Evolutionary conservation across 306 rosid genomes (phyloP).

Genomic region (Lagenaria siceraria): DNA sequence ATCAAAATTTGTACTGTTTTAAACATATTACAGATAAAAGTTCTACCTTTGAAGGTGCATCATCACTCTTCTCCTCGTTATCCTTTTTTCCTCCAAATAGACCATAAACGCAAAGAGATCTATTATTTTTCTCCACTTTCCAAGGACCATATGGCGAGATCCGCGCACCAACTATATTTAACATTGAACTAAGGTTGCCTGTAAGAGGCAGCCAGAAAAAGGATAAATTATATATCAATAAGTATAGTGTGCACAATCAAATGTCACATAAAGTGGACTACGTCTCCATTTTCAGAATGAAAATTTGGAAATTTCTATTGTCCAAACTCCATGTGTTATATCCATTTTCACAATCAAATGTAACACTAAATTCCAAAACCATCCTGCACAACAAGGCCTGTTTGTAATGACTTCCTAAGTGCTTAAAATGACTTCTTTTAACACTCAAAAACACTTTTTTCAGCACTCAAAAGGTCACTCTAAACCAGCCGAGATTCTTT

Average conservation of each 20-base stretch:
- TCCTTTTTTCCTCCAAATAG: constrained; percentile 74
- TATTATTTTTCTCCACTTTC: constrained; percentile 18
- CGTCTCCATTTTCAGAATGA: background rate
- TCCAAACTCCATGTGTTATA: background rate
- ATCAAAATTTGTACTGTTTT: constrained; percentile 9
- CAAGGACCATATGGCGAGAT: constrained; percentile 15
- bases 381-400: background rate
- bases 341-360: too few relatives aligned
- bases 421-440: too few relatives aligned
- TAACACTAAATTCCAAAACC: background rate
- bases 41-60: constrained; percentile 51
- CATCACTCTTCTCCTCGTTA: constrained; percentile 40
- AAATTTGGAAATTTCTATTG: background rate
- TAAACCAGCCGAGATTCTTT: too few relatives aligned
- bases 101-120: constrained; percentile 33
- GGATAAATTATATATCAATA: background rate
- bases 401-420: background rate
- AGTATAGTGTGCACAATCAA: background rate
- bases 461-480: background rate
- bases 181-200: constrained; percentile 37
- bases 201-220: constrained; percentile 1
- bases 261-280: background rate
- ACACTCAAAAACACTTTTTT: background rate
- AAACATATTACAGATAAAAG: background rate
- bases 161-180: constrained; percentile 31